Base-by-base conservation (phyloP, 768 basidiomycete species). In the Amanita thiersii region DNA sequence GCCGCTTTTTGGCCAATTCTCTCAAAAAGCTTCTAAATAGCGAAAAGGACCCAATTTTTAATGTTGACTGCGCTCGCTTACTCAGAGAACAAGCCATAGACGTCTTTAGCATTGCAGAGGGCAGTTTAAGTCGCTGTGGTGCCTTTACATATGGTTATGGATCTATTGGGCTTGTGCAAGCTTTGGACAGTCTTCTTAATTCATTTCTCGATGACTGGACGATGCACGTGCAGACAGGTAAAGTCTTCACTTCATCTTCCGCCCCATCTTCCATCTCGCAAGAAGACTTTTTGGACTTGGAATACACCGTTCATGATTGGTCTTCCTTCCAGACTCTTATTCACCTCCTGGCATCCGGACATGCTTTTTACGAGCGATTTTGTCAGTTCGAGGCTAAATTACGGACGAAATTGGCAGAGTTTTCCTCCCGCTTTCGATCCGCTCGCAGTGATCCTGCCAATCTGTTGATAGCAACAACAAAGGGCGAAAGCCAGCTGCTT, bases 241-340 rank as follows among this genome's bases (percentile, higher is more conserved):
- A 53, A 4, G 55, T 59, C 14, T 41, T 55, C 19, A 56, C 63
- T 3, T 50, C 64, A 21, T 54, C 56, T 10, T 48, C 50, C 15
- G 50, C 33, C 17, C 59, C 48, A 46, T 56, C 40, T 24, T 59
- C 47, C 35, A 58, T 39, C 9, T 63, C 75, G 1, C 72, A 66
- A 23, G 74, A 73, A 40, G 89, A 90, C 37, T 66, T 92, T 25
- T 76, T 78, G 0, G 84, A 84, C 53, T 61, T 88, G 46, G 88
- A 98, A 61, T 97, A 96, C 53, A 81, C 86, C 2, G 65, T 81
- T 3, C 79, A 89, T 43, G 93, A 98, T 59, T 96, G 91, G 89
- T 72, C 78, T 2, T 70, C 78, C 20, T 90, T 97, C 44, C 93
- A 96, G 58, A 61, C 77, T 8, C 79, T 79, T 2, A 61, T 97